A percentile compares a stretch with the other conserved stretches of the same genome.
phyloP scores from a whole-genome alignment of 208 protist species.

The Trypanosomatidae sp. region DNA sequence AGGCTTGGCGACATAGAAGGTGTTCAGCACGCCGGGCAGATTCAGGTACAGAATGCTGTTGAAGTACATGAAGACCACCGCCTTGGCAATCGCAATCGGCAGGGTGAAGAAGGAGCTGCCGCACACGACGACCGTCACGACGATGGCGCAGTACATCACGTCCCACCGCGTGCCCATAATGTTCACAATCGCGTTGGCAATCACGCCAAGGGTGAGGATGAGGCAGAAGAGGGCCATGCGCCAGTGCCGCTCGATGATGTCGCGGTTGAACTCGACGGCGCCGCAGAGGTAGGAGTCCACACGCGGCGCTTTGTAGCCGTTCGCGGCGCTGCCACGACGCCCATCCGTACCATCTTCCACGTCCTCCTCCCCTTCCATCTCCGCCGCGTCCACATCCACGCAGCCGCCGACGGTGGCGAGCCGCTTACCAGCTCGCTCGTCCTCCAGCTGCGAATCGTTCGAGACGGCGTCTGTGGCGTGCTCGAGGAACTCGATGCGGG shows the following conservation, averaged over 20 bases:
- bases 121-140: conserved; percentile 17
- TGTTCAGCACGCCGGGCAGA: conserved; percentile 53
- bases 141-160: conserved; percentile 30
- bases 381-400: not conserved
- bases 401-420: not conserved
- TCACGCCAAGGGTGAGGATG: conserved; percentile 30
- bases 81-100: conserved; percentile 39
- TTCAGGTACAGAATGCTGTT: conserved; percentile 44
- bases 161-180: conserved; percentile 34
- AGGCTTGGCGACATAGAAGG: conserved; percentile 51
- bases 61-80: conserved; percentile 32
- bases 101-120: conserved; percentile 29
- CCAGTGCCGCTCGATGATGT: conserved; percentile 33
- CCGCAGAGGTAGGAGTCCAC: conserved; percentile 25
- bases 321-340: too few relatives aligned
- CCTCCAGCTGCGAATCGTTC: not conserved
- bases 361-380: too few relatives aligned
- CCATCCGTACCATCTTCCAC: not conserved
- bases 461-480: conserved; percentile 5
- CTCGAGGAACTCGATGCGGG: conserved; percentile 18
- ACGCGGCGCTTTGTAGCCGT: conserved; percentile 21
- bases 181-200: conserved; percentile 29
- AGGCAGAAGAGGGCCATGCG: conserved; percentile 37
- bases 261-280: conserved; percentile 27
- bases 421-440: not conserved